A percentile compares a stretch with the other conserved stretches of the same genome.
These are phyloP conservation scores for Pichia terricola DNA, from an alignment of 1,139 yeast genomes.

Conservation along the genomic window DNA sequence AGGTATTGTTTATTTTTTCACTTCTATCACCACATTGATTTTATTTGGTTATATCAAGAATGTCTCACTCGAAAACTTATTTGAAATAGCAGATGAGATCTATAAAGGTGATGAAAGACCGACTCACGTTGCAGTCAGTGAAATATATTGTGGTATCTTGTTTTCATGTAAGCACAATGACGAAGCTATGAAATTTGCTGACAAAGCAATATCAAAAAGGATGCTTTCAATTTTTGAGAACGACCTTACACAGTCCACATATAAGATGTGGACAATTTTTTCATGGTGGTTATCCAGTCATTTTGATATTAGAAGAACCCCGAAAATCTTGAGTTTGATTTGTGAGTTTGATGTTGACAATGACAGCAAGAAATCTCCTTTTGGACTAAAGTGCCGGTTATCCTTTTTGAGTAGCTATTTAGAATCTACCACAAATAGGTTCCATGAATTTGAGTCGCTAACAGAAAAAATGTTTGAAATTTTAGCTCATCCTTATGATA, in stretches of 20 bases:
- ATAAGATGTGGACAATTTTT: slow-evolving; percentile 68
- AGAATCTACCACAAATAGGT: slow-evolving; percentile 50
- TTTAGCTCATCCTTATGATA: slow-evolving; percentile 61
- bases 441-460: slow-evolving; percentile 39
- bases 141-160: slow-evolving; percentile 49
- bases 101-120: slow-evolving; percentile 57
- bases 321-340: slow-evolving; percentile 40
- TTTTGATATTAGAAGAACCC: slow-evolving; percentile 59
- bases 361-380: slow-evolving; percentile 49
- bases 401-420: slow-evolving; percentile 47
- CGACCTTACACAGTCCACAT: slow-evolving; percentile 69
- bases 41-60: slow-evolving; percentile 33
- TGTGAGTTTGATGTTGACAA: slow-evolving; percentile 34
- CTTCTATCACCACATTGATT: slow-evolving; percentile 36
- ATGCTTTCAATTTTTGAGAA: slow-evolving; percentile 39
- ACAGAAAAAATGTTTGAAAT: slow-evolving; percentile 38
- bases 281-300: slow-evolving; percentile 67
- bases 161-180: slow-evolving; percentile 35
- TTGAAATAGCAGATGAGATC: slow-evolving; percentile 38
- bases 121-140: slow-evolving; percentile 54
- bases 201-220: slow-evolving; percentile 36
- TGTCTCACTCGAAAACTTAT: slow-evolving; percentile 36
- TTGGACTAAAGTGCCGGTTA: slow-evolving; percentile 58
- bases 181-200: slow-evolving; percentile 30
- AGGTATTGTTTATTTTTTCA: slow-evolving; percentile 46